Conservation (phyloP, 805 yeast genomes). For the Schizosaccharomyces octosporus region DNA sequence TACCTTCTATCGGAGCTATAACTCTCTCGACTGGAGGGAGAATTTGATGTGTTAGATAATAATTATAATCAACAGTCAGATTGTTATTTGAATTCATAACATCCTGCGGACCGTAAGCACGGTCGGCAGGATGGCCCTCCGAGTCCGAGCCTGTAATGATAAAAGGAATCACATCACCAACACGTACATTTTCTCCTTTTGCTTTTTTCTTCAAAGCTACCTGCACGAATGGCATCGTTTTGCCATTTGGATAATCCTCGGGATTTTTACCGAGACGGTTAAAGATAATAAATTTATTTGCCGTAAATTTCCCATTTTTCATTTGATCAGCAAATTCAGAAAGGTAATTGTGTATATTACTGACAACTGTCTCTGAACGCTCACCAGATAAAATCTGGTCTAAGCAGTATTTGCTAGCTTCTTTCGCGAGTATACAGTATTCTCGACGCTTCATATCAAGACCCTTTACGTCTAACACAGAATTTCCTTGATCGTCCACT, state of each 20-base stretch:
- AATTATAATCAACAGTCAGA: constrained; percentile 35
- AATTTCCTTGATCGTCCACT: constrained; percentile 25
- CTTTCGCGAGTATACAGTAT: constrained; percentile 78
- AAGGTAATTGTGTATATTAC: constrained; percentile 45
- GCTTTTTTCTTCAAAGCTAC: constrained; percentile 62
- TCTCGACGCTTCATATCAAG: constrained; percentile 94
- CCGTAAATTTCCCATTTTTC: constrained; percentile 33
- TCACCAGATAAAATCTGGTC: constrained; percentile 42
- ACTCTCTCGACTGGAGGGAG: constrained; percentile 78
- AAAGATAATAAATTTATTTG: constrained; percentile 51
- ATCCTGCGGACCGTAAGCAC: constrained; percentile 67
- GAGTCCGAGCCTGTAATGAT: constrained; percentile 38
- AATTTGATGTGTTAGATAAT: constrained; percentile 68
- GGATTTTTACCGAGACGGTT: constrained; percentile 85
- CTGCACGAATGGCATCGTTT: constrained; percentile 60
- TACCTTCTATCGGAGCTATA: constrained; percentile 63
- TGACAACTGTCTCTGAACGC: constrained; percentile 49
- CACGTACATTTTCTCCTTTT: constrained; percentile 68
- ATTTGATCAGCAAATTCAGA: constrained; percentile 34
- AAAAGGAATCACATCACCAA: constrained; percentile 74
- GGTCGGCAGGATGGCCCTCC: constrained; percentile 30
- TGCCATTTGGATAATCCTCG: constrained; percentile 52
- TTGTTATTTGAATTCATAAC: constrained; percentile 13
- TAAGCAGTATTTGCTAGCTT: constrained; percentile 53
- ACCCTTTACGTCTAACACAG: constrained; percentile 77